Evolutionary conservation across 2,329 filamentous ascomycete species (phyloP).

Genomic region (Alternaria viburni): DNA sequence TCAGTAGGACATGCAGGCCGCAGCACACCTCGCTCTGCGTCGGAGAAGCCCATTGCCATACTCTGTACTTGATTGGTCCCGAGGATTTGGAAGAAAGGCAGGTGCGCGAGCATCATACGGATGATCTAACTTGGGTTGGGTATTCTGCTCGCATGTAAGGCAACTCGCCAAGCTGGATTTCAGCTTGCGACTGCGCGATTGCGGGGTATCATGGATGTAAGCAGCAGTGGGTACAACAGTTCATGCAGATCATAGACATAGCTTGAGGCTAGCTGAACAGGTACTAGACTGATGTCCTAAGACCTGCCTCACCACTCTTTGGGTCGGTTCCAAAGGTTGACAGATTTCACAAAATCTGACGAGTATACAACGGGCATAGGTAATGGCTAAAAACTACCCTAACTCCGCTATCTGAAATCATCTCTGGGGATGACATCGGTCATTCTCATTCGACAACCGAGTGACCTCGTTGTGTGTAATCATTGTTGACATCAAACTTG

Average conservation of each 20-base stretch:
- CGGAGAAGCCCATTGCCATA: background rate
- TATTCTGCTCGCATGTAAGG: background rate
- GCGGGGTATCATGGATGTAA: background rate
- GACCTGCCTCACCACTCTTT: background rate
- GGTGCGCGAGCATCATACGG: background rate
- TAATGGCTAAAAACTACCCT: background rate
- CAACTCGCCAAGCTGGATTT: background rate
- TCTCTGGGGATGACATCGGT: too few relatives aligned
- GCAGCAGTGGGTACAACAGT: background rate
- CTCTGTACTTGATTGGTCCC: background rate
- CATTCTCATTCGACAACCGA: background rate
- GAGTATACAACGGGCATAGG: background rate
- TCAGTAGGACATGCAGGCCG: background rate
- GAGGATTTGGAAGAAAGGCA: background rate
- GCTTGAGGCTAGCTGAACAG: background rate
- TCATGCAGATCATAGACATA: background rate
- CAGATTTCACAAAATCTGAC: background rate
- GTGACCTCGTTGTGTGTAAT: slow-evolving; percentile 18
- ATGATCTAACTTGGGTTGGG: background rate
- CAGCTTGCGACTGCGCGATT: background rate
- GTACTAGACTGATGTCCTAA: background rate
- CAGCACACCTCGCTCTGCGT: background rate
- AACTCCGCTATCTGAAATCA: background rate
- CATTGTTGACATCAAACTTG: slow-evolving; percentile 25
- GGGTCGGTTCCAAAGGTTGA: background rate